phyloP scores from a whole-genome alignment of 768 basidiomycete genomes.

The Russula virescens region DNA sequence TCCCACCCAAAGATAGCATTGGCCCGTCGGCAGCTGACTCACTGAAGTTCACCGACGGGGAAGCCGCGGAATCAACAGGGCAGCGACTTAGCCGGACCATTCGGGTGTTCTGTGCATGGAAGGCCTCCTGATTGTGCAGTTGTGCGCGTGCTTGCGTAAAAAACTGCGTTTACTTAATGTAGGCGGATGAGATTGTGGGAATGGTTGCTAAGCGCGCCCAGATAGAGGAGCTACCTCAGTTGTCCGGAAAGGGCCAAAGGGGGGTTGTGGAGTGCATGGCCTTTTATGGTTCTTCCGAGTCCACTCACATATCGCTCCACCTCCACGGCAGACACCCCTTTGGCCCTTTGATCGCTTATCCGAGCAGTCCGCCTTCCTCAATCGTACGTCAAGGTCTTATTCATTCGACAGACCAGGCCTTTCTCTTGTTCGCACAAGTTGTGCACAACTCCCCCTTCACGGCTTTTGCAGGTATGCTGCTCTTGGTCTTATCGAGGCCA shows the following conservation, averaged over 20 bases:
- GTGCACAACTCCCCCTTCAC: not conserved
- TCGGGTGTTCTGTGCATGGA: slow-evolving; percentile 56
- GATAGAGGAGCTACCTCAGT: slow-evolving; percentile 1
- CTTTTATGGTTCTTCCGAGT: not conserved
- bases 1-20: slow-evolving; percentile 1
- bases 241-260: not conserved
- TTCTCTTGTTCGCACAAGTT: not conserved
- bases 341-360: not conserved
- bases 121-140: slow-evolving; percentile 31
- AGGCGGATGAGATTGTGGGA: slow-evolving; percentile 4
- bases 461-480: not conserved
- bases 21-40: not conserved
- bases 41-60: not conserved
- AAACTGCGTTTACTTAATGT: not conserved
- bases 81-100: slow-evolving; percentile 47
- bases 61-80: slow-evolving; percentile 19
- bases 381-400: not conserved
- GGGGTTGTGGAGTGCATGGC: slow-evolving; percentile 2
- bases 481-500: slow-evolving; percentile 6
- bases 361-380: slow-evolving; percentile 11
- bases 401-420: not conserved
- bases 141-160: slow-evolving; percentile 8
- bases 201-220: slow-evolving; percentile 15
- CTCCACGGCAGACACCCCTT: not conserved
- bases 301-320: not conserved